Base-by-base conservation (phyloP, 306 rosid species). In the Quercus alba region DNA sequence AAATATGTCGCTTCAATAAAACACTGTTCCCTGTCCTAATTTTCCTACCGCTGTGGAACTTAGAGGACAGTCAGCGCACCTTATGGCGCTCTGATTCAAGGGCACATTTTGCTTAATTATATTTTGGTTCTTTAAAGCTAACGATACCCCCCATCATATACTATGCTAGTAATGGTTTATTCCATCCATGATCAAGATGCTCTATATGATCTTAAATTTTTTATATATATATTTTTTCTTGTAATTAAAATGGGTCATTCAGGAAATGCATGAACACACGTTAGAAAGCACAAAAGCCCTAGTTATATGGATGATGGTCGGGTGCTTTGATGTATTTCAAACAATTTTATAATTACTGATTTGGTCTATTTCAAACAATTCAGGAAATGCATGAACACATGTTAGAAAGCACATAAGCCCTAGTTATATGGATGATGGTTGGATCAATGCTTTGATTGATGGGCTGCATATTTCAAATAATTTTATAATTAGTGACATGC, bases 1-100 rank as follows among this genome's bases (percentile, higher is more conserved):
- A 81, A 81, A 70, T 72, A 10, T 85, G 90, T 89, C 79, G 77
- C 81, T 81, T 80, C 76, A 78, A 81, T 70, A 26, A 46, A 69
- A 56, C 75, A 80, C 75, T 63, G 76, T 80, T 79, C 85, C 81
- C 80, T 84, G 64, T 23, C 78, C 54, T 83, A 77, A 78, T 76
- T 63, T 54, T 17, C 80, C 80, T 26, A 80, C 78, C 52, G 56
- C 82, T 77, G 19, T 70, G 76, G 69, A 84, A 79, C 87, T 23
- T 72, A 77, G 68, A 75, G 77, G 75, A 75, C 83, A 83, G 59
- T 19, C 81, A 58, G 70, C 85, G 72, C 83, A 86, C 73, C 80
- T 80, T 57, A 72, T 57, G 81, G 76, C 70, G 67, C 61, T 62
- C 75, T 70, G 71, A 72, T 78, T 67, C 74, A 56, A 78, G 19